Percentiles rank a stretch among this genome's conserved stretches.
phyloP scores from a whole-genome alignment of 352 stramenopile genomes.

The Globisporangium lucens region DNA sequence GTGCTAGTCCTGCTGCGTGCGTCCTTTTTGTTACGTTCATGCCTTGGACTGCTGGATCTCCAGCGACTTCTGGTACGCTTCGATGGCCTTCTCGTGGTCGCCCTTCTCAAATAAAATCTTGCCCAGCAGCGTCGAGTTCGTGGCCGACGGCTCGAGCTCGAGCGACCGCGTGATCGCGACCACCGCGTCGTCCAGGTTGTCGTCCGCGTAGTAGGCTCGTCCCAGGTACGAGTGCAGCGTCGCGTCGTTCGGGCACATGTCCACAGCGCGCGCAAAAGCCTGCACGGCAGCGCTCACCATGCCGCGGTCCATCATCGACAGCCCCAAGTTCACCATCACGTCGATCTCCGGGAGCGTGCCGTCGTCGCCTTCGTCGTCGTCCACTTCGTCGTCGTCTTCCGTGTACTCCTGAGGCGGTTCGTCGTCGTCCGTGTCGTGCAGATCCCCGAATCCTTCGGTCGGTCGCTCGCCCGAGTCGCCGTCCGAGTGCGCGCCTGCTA shows the following conservation, averaged over 20 bases:
- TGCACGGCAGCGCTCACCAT: slow-evolving; percentile 72
- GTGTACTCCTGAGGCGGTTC: slow-evolving; percentile 49
- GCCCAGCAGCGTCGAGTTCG: slow-evolving; percentile 79
- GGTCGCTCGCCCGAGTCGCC: slow-evolving; percentile 34
- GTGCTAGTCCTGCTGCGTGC: background rate
- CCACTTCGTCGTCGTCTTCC: slow-evolving; percentile 45
- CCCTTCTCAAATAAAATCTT: slow-evolving; percentile 89
- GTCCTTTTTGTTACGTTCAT: slow-evolving; percentile 1
- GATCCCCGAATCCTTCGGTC: slow-evolving; percentile 29
- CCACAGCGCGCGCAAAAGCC: slow-evolving; percentile 78
- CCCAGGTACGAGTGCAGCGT: slow-evolving; percentile 78
- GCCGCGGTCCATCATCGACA: slow-evolving; percentile 83
- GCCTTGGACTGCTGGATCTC: slow-evolving; percentile 42
- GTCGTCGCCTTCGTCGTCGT: slow-evolving; percentile 65
- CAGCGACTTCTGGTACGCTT: slow-evolving; percentile 81
- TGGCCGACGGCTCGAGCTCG: slow-evolving; percentile 70
- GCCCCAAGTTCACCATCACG: slow-evolving; percentile 74
- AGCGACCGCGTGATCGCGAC: slow-evolving; percentile 59
- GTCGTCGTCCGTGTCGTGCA: slow-evolving; percentile 49
- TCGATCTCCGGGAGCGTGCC: slow-evolving; percentile 73
- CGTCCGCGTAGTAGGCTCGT: slow-evolving; percentile 79
- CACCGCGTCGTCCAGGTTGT: slow-evolving; percentile 79
- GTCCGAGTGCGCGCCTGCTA: slow-evolving; percentile 27
- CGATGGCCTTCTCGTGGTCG: slow-evolving; percentile 83
- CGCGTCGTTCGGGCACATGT: slow-evolving; percentile 73